Percentiles rank a stretch among this genome's conserved stretches.
These are phyloP conservation scores for Colletotrichum tropicicola DNA, from an alignment of 2,329 filamentous ascomycete species.

Conservation along the genomic window DNA sequence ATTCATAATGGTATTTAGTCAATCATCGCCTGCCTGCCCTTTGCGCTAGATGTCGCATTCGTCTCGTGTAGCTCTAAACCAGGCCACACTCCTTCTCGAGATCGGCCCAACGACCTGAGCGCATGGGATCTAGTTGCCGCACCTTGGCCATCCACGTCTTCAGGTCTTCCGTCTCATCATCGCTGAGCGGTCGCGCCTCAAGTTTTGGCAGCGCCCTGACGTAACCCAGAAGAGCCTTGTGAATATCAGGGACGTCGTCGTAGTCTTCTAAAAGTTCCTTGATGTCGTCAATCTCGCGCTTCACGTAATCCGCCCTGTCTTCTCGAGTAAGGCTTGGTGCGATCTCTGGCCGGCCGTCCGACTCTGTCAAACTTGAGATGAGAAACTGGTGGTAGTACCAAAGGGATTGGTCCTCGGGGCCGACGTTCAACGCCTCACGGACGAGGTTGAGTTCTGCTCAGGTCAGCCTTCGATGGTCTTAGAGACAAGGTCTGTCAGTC, in stretches of 20 bases:
- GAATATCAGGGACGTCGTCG: slow-evolving; percentile 78
- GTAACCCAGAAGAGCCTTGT: slow-evolving; percentile 84
- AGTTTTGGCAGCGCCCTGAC: slow-evolving; percentile 67
- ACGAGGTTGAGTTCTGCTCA: slow-evolving; percentile 76
- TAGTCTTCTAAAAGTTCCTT: slow-evolving; percentile 71
- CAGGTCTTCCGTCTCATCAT: slow-evolving; percentile 55
- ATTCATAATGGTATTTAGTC: slow-evolving; percentile 7
- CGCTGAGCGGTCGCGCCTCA: slow-evolving; percentile 50
- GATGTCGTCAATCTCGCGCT: slow-evolving; percentile 78
- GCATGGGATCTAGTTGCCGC: slow-evolving; percentile 76
- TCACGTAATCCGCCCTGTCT: slow-evolving; percentile 73
- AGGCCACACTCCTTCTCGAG: slow-evolving; percentile 51
- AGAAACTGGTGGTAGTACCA: slow-evolving; percentile 98
- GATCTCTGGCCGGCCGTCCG: slow-evolving; percentile 63
- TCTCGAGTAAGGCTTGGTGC: slow-evolving; percentile 67
- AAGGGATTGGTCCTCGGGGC: slow-evolving; percentile 92
- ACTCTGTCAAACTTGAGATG: slow-evolving; percentile 72
- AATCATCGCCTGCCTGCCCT: not conserved
- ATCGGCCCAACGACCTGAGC: slow-evolving; percentile 80
- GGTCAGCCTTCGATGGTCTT: not conserved
- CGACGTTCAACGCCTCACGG: slow-evolving; percentile 82
- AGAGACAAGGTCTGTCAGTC: not conserved
- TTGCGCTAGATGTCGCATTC: not conserved
- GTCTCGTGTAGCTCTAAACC: not conserved
- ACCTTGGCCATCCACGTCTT: slow-evolving; percentile 70